Percentiles rank a stretch among this genome's conserved stretches.
These are phyloP conservation scores for Ophiocordyceps unilateralis DNA, from an alignment of 2,329 filamentous ascomycete genomes.

Conservation along the genomic window DNA sequence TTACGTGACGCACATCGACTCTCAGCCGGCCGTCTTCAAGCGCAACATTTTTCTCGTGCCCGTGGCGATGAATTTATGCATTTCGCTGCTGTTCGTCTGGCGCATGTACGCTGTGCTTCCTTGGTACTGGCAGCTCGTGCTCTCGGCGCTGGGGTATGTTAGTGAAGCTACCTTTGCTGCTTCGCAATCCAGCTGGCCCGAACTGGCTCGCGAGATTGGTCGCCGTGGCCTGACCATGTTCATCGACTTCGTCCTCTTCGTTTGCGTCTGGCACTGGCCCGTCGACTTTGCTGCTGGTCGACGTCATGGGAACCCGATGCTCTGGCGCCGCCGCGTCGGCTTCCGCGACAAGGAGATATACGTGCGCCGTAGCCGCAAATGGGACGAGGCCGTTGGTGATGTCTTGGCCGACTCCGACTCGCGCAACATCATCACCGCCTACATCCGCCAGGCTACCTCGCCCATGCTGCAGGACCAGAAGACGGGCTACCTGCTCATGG, in stretches of 20 bases:
- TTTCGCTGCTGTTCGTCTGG: slow-evolving; percentile 46
- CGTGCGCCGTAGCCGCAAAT: slow-evolving; percentile 58
- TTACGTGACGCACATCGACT: slow-evolving; percentile 76
- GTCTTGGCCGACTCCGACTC: slow-evolving; percentile 33
- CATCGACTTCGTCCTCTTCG: slow-evolving; percentile 53
- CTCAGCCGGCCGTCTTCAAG: slow-evolving; percentile 52
- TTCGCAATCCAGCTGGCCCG: slow-evolving; percentile 33
- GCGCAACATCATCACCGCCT: slow-evolving; percentile 39
- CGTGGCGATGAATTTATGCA: slow-evolving; percentile 53
- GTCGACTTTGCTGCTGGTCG: slow-evolving; percentile 50
- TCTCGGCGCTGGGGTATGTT: slow-evolving; percentile 44
- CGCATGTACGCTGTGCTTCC: slow-evolving; percentile 53
- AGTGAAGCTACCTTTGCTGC: slow-evolving; percentile 52
- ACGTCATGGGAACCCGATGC: slow-evolving; percentile 40
- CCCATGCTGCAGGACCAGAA: slow-evolving; percentile 52
- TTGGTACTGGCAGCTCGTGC: slow-evolving; percentile 53
- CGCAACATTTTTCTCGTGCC: slow-evolving; percentile 70
- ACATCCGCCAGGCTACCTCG: slow-evolving; percentile 52
- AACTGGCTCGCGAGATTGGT: slow-evolving; percentile 38
- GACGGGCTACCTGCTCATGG: slow-evolving; percentile 78
- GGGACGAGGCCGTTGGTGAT: slow-evolving; percentile 44
- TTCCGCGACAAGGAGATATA: slow-evolving; percentile 70
- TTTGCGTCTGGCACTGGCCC: slow-evolving; percentile 59
- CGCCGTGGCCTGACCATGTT: slow-evolving; percentile 49
- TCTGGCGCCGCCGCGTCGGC: slow-evolving; percentile 59